These are phyloP conservation scores for Pseudonitzschia multiseries DNA, from an alignment of 108 stramenopile genomes.

Conservation along the genomic window DNA sequence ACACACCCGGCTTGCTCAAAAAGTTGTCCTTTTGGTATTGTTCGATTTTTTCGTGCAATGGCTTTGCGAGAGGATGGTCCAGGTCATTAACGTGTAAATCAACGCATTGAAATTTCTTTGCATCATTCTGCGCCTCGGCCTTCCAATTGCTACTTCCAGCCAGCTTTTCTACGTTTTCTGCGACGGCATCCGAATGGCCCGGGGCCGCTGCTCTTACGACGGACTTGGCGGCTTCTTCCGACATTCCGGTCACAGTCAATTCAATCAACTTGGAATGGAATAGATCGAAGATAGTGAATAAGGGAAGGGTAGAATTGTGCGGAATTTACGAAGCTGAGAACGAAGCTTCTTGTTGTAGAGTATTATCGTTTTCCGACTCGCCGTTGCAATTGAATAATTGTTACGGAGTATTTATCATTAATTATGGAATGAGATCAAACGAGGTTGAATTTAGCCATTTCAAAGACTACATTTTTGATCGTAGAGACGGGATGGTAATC, in stretches of 20 bases:
- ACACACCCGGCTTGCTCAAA: slow-evolving; percentile 15
- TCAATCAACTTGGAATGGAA: too few species aligned
- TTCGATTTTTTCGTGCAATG: slow-evolving; percentile 26
- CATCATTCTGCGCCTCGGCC: slow-evolving; percentile 13
- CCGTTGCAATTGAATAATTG: too few species aligned
- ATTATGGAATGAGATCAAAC: too few species aligned
- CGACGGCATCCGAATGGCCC: slow-evolving; percentile 39
- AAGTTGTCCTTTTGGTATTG: slow-evolving; percentile 31
- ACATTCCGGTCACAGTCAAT: not conserved
- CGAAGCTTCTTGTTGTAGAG: too few species aligned
- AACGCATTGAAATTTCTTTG: slow-evolving; percentile 15
- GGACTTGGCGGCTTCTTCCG: slow-evolving; percentile 23
- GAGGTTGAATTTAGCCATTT: too few species aligned
- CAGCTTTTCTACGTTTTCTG: slow-evolving; percentile 17
- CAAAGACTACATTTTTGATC: too few species aligned
- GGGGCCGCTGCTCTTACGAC: slow-evolving; percentile 34
- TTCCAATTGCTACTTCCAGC: not conserved
- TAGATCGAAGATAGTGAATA: too few species aligned
- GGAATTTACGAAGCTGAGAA: too few species aligned
- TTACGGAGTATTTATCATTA: too few species aligned
- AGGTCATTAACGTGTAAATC: not conserved
- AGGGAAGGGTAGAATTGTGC: too few species aligned
- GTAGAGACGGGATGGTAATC: too few species aligned
- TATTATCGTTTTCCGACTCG: too few species aligned
- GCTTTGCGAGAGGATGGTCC: slow-evolving; percentile 19